These are phyloP conservation scores for Calvatia gigantea DNA, from an alignment of 768 basidiomycete species.

Conservation along the genomic window DNA sequence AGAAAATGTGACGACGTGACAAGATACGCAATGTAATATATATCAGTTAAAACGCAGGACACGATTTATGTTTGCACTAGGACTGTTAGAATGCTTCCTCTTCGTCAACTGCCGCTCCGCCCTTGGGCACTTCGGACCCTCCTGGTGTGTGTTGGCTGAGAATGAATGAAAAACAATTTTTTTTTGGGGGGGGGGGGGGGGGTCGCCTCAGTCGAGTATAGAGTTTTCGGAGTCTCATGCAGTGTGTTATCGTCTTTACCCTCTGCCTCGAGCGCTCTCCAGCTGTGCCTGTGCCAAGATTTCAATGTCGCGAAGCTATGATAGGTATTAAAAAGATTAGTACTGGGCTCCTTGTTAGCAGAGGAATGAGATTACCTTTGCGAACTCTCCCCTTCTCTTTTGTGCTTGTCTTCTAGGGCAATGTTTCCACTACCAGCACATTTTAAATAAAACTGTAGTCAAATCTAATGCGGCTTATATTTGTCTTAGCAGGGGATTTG, in stretches of 20 bases:
- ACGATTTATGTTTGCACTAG: no score
- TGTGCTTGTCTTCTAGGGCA: no score
- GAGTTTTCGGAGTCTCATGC: constrained; percentile 82
- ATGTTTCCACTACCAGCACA: no score
- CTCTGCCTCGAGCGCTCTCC: constrained; percentile 55
- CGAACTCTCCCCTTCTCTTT: no score
- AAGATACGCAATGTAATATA: no score
- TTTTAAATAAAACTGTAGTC: no score
- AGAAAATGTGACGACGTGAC: no score
- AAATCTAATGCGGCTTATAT: no score
- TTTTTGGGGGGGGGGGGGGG: no score
- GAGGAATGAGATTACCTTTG: constrained; percentile 61
- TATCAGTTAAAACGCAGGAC: no score
- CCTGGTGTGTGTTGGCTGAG: constrained; percentile 46
- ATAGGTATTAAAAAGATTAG: not conserved
- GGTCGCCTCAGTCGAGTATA: constrained; percentile 92
- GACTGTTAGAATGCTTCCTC: no score
- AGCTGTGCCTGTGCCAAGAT: constrained; percentile 83
- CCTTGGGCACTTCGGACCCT: constrained; percentile 88
- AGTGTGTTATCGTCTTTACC: constrained; percentile 61
- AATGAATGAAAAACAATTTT: not conserved
- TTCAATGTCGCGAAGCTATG: constrained; percentile 97
- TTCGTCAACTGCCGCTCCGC: constrained; percentile 57
- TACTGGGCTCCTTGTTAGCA: not conserved
- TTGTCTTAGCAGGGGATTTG: no score